Evolutionary conservation across 768 basidiomycete species (phyloP).

Genomic region (Pleurotus sapidus): DNA sequence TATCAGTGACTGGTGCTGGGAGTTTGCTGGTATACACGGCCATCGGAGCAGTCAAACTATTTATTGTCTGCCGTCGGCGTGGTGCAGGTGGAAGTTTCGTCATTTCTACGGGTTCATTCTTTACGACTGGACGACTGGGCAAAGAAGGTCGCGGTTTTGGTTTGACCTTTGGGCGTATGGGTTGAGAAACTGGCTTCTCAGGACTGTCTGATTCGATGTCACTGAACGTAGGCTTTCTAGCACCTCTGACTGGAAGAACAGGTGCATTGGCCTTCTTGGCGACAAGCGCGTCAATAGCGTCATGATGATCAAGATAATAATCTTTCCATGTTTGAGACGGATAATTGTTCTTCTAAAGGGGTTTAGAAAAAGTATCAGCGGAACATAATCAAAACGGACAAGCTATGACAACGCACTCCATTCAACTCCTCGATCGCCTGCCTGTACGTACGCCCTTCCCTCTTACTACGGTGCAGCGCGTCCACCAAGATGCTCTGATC

Average conservation of each 20-base stretch:
- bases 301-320: slow-evolving; percentile 71
- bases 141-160: not conserved
- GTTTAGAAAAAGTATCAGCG: slow-evolving; percentile 10
- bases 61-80: slow-evolving; percentile 46
- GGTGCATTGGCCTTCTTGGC: slow-evolving; percentile 21
- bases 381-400: not conserved
- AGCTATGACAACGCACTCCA: slow-evolving; percentile 7
- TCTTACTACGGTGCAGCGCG: slow-evolving; percentile 25
- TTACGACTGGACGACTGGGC: not conserved
- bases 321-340: slow-evolving; percentile 74
- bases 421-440: slow-evolving; percentile 12
- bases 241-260: slow-evolving; percentile 7
- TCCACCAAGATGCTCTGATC: slow-evolving; percentile 62
- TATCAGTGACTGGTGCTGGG: slow-evolving; percentile 58
- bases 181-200: slow-evolving; percentile 1
- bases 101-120: slow-evolving; percentile 24
- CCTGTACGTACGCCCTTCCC: slow-evolving; percentile 11
- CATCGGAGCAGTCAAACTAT: slow-evolving; percentile 54
- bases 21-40: slow-evolving; percentile 44
- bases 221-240: slow-evolving; percentile 14
- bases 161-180: not conserved
- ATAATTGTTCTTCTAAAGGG: slow-evolving; percentile 41
- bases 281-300: slow-evolving; percentile 47
- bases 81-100: slow-evolving; percentile 18
- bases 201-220: not conserved